A percentile compares a stretch with the other conserved stretches of the same genome.
Evolutionary conservation across 2,329 filamentous ascomycete species (phyloP).

Genomic region (Phialocephala subalpina): DNA sequence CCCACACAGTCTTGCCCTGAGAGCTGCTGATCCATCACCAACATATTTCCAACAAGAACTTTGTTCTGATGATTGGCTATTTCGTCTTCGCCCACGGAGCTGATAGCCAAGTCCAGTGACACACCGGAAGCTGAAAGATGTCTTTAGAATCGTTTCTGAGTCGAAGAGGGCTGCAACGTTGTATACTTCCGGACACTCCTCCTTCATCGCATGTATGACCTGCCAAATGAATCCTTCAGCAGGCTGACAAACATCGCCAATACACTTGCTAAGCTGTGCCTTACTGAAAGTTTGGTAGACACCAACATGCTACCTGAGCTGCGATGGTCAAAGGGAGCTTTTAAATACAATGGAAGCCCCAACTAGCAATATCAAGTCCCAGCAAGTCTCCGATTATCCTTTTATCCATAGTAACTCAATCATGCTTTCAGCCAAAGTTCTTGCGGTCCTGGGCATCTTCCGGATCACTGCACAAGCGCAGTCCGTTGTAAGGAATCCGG

Average conservation of each 20-base stretch:
- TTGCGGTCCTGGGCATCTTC: not conserved
- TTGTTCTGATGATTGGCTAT: too few relatives aligned
- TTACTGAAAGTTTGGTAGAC: not conserved
- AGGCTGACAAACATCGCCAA: constrained; percentile 1
- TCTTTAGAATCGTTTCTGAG: not conserved
- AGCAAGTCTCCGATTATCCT: not conserved
- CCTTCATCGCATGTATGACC: not conserved
- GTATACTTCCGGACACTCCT: not conserved
- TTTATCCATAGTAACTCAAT: not conserved
- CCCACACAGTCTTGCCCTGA: not conserved
- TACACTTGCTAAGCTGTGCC: constrained; percentile 1
- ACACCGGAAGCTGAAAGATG: not conserved
- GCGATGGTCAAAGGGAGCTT: not conserved
- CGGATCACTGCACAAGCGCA: not conserved
- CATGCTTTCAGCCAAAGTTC: not conserved
- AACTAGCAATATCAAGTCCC: not conserved
- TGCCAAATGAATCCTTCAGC: not conserved
- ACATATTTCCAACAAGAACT: not conserved
- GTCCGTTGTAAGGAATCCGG: not conserved
- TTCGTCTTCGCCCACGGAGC: not conserved
- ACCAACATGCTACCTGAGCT: not conserved
- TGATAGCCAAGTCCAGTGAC: not conserved
- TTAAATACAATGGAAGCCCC: not conserved
- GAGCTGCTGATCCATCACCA: not conserved
- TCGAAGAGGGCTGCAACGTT: not conserved